phyloP scores from a whole-genome alignment of 2,329 filamentous ascomycete genomes.

The Trichothecium roseum region DNA sequence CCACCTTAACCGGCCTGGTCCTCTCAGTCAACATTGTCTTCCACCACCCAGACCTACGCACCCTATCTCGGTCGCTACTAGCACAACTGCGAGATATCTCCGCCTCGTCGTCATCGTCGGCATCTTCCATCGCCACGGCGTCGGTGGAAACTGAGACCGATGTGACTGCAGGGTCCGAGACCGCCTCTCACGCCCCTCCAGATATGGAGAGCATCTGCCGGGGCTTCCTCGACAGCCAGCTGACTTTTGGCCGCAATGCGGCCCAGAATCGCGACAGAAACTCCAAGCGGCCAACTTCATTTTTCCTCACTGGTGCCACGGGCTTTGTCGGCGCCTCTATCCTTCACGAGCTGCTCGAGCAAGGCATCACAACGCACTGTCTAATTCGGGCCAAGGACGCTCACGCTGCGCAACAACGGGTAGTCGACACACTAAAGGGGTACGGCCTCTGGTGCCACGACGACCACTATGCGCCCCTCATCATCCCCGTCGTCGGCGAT shows the following conservation, averaged over 20 bases:
- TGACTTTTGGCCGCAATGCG: no score
- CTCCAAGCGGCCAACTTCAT: neutral
- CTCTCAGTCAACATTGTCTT: conserved; percentile 5
- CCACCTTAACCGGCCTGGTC: conserved; percentile 5
- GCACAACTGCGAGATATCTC: conserved; percentile 1
- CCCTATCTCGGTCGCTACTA: conserved; percentile 2
- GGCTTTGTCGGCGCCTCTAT: conserved; percentile 9
- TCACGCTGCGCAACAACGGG: conserved; percentile 1
- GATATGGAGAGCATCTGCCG: conserved; percentile 3
- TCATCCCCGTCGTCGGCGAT: conserved; percentile 7
- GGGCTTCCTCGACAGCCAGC: conserved; percentile 5
- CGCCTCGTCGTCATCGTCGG: neutral
- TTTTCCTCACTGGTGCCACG: conserved; percentile 6
- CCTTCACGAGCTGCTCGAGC: conserved; percentile 6
- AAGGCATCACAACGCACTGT: conserved; percentile 5
- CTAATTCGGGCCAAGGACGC: conserved; percentile 4
- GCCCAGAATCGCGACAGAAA: neutral
- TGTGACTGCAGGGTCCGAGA: neutral
- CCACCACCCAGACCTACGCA: conserved; percentile 5
- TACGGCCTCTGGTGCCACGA: conserved; percentile 8
- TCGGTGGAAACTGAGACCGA: neutral
- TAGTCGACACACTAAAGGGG: conserved; percentile 2
- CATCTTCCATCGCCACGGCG: neutral
- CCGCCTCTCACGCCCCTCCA: neutral
- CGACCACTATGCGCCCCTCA: conserved; percentile 1